Evolutionary conservation across 345 rosid genomes (phyloP).

Genomic region (Hibiscus trionum): DNA sequence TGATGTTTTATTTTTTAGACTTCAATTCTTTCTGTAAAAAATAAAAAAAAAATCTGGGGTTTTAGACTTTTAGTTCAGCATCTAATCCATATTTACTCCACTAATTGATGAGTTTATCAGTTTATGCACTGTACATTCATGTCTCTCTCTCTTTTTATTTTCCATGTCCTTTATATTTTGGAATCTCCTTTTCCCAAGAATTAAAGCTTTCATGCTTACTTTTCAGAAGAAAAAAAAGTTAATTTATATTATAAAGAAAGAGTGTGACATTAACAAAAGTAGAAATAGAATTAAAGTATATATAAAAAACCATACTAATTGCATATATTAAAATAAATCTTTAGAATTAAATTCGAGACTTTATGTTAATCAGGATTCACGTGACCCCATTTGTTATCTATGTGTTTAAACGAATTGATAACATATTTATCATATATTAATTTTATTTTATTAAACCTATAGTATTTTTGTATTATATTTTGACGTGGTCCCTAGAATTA

Average conservation of each 20-base stretch:
- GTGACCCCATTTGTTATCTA: too few species aligned
- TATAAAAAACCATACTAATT: too few species aligned
- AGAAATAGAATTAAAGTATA: background rate
- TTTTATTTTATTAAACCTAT: background rate
- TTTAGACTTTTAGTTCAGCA: conserved; percentile 8
- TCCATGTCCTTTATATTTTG: conserved; percentile 2
- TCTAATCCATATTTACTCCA: conserved; percentile 13
- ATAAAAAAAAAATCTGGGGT: conserved; percentile 6
- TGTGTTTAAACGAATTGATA: too few species aligned
- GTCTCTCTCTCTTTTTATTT: background rate
- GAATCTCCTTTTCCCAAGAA: conserved; percentile 38
- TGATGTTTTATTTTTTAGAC: background rate
- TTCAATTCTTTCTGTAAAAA: conserved; percentile 4
- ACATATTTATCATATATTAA: too few species aligned
- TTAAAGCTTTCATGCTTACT: conserved; percentile 4
- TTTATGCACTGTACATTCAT: conserved; percentile 19
- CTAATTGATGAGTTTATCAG: conserved; percentile 12
- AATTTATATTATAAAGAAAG: background rate
- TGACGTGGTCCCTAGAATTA: background rate
- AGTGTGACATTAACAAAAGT: background rate
- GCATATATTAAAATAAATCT: too few species aligned
- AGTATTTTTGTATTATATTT: background rate
- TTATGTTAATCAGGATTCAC: too few species aligned
- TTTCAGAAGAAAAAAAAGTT: background rate
- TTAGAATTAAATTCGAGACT: too few species aligned